These are phyloP conservation scores for Mortierella sp. DNA, from an alignment of 371 early-diverging fungal genomes.

Conservation along the genomic window DNA sequence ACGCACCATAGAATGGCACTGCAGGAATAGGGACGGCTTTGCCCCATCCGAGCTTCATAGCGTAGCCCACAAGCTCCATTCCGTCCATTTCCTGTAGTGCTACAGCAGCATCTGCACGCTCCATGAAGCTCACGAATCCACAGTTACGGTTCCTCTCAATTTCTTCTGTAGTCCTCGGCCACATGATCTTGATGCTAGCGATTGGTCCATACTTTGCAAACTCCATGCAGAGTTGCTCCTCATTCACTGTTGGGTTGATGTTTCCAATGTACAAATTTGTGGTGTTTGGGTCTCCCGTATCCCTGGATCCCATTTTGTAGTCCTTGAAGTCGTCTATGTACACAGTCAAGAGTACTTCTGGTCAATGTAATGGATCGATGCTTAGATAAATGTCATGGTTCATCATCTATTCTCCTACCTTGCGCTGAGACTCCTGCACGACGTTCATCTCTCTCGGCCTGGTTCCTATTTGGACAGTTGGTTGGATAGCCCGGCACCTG, in stretches of 20 bases:
- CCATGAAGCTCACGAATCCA: conserved; percentile 95
- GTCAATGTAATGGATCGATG: too few species aligned
- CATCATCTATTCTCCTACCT: conserved; percentile 18
- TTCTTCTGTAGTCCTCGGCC: conserved; percentile 92
- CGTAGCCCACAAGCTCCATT: conserved; percentile 67
- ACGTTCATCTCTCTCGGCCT: conserved; percentile 57
- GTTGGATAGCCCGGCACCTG: too few species aligned
- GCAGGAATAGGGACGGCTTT: conserved; percentile 86
- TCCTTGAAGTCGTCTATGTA: conserved; percentile 5
- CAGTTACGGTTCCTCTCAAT: conserved; percentile 80
- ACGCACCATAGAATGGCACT: conserved; percentile 80
- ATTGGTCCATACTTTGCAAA: conserved; percentile 91
- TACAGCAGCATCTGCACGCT: conserved; percentile 74
- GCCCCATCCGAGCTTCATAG: conserved; percentile 89
- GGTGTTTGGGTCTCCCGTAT: conserved; percentile 81
- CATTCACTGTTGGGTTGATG: conserved; percentile 76
- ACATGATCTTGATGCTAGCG: conserved; percentile 95
- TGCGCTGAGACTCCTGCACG: conserved; percentile 8
- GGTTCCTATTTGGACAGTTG: conserved; percentile 35
- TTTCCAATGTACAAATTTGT: conserved; percentile 94
- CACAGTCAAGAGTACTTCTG: too few species aligned
- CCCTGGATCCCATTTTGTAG: conserved; percentile 66
- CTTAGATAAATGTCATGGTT: too few species aligned
- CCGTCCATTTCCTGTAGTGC: conserved; percentile 85
- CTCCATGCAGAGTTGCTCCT: conserved; percentile 74